These are phyloP conservation scores for Parasarocladium wereldwijsianum DNA, from an alignment of 2,329 filamentous ascomycete species.

Conservation along the genomic window DNA sequence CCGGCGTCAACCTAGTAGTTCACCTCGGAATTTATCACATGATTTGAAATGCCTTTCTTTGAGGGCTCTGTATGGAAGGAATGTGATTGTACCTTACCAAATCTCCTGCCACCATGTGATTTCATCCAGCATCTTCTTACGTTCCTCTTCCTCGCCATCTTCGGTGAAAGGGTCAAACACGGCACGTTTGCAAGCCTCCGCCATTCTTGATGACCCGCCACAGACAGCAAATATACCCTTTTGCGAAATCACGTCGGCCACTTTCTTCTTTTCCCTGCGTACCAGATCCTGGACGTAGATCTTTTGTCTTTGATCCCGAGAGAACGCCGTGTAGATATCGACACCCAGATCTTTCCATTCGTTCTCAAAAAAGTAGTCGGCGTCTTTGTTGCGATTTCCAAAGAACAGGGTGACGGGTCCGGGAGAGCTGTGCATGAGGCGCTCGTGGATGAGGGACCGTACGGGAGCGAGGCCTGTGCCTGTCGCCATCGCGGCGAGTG, in stretches of 20 bases:
- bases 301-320: constrained; percentile 31
- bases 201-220: constrained; percentile 44
- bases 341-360: constrained; percentile 46
- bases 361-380: constrained; percentile 68
- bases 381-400: constrained; percentile 58
- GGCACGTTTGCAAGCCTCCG: constrained; percentile 35
- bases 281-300: constrained; percentile 43
- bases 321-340: constrained; percentile 29
- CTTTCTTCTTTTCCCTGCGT: constrained; percentile 21
- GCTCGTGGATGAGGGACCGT: constrained; percentile 65
- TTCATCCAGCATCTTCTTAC: constrained; percentile 20
- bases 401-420: constrained; percentile 56
- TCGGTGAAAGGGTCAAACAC: constrained; percentile 32
- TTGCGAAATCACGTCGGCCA: constrained; percentile 19
- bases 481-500: constrained; percentile 66
- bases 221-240: constrained; percentile 37
- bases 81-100: constrained; percentile 25
- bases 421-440: constrained; percentile 20
- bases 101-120: constrained; percentile 43
- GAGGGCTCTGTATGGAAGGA: too few species aligned
- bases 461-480: constrained; percentile 82
- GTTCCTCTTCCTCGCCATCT: constrained; percentile 19
- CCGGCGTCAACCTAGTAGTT: too few species aligned
- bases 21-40: too few species aligned
- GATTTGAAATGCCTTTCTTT: too few species aligned